Percentiles rank a stretch among this genome's conserved stretches.
phyloP scores from a whole-genome alignment of 169 alveolate species.

The Perkinsus marinus region DNA sequence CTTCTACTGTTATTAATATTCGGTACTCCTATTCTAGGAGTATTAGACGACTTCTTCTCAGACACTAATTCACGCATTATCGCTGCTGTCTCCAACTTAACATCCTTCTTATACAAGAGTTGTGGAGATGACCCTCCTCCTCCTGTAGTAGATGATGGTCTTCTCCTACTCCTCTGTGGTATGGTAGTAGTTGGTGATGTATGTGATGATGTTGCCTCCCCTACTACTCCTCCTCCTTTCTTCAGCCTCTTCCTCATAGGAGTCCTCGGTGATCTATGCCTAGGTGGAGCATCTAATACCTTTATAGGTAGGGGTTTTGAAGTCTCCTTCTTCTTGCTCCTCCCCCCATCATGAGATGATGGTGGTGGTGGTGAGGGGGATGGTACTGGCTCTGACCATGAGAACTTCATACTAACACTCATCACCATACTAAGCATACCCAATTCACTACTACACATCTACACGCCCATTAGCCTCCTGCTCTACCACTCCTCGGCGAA shows the following conservation, averaged over 20 bases:
- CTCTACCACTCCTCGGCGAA: no score
- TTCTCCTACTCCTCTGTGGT: background rate
- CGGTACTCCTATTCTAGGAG: background rate
- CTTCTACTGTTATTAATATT: background rate
- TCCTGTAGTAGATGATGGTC: background rate
- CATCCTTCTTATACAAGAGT: background rate
- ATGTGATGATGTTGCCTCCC: background rate
- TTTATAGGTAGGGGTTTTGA: background rate
- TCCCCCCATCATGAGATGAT: background rate
- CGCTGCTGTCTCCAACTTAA: background rate
- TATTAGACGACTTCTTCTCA: background rate
- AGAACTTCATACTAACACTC: background rate
- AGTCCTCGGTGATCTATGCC: background rate
- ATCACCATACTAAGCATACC: no score
- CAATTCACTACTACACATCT: no score
- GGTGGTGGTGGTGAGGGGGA: background rate
- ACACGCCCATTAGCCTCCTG: no score
- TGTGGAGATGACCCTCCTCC: background rate
- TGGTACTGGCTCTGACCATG: background rate
- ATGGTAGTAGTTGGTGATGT: background rate
- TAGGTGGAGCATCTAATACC: background rate
- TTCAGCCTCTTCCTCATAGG: background rate
- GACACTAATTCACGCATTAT: background rate
- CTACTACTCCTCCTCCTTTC: background rate
- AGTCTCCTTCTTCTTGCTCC: background rate